Conservation (phyloP, 2,329 filamentous ascomycete species). For the Sarocladium oryzae region DNA sequence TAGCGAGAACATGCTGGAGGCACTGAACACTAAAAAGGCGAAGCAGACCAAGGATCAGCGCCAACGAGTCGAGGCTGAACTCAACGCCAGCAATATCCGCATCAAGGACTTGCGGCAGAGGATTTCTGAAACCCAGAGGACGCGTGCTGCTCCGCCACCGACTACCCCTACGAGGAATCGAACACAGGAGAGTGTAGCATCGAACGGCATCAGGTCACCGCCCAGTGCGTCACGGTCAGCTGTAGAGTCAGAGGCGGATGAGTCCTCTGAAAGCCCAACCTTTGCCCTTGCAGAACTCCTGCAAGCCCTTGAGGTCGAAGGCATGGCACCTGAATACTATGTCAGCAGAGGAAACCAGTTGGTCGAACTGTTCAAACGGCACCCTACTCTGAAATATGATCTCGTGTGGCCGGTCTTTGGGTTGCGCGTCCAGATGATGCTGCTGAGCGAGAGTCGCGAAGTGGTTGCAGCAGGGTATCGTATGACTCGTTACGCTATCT, state of each 20-base stretch:
- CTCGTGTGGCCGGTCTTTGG: slow-evolving; percentile 95
- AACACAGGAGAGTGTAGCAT: slow-evolving; percentile 38
- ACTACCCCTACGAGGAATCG: slow-evolving; percentile 48
- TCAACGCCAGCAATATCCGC: slow-evolving; percentile 77
- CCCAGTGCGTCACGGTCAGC: slow-evolving; percentile 49
- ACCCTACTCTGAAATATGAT: slow-evolving; percentile 93
- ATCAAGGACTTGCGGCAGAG: slow-evolving; percentile 55
- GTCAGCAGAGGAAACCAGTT: slow-evolving; percentile 86
- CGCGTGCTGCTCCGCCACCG: slow-evolving; percentile 37
- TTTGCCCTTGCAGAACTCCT: slow-evolving; percentile 86
- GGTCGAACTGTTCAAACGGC: slow-evolving; percentile 91
- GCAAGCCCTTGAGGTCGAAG: slow-evolving; percentile 80
- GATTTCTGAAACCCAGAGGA: slow-evolving; percentile 53
- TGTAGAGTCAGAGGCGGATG: slow-evolving; percentile 57
- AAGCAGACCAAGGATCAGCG: slow-evolving; percentile 91
- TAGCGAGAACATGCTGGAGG: slow-evolving; percentile 95
- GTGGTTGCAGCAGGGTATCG: slow-evolving; percentile 92
- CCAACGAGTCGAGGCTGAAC: slow-evolving; percentile 73
- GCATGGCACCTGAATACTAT: slow-evolving; percentile 90
- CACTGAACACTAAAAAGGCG: slow-evolving; percentile 85
- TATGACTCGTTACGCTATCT: slow-evolving; percentile 89
- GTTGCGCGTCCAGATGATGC: slow-evolving; percentile 87
- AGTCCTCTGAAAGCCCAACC: slow-evolving; percentile 77
- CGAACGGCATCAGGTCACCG: slow-evolving; percentile 48
- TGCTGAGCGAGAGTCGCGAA: slow-evolving; percentile 90